Conservation (phyloP, 495 filamentous ascomycete genomes). For the Neurospora sp. region DNA sequence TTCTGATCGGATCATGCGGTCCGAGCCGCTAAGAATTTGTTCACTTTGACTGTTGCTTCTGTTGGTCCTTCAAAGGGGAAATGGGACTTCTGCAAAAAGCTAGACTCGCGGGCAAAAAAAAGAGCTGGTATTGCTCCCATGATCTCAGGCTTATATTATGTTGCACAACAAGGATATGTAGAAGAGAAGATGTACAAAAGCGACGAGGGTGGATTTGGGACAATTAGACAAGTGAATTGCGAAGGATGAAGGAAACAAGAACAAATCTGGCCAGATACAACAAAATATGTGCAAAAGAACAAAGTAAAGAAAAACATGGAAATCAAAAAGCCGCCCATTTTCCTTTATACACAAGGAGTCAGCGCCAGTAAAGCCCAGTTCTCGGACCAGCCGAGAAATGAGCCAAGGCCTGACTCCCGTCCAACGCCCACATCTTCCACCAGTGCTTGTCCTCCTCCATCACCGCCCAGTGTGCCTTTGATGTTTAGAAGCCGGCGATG, state of each 20-base stretch:
- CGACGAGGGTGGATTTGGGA: neutral
- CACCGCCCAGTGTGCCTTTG: neutral
- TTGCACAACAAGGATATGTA: neutral
- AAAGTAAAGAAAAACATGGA: neutral
- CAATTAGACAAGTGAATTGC: neutral
- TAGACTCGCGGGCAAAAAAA: neutral
- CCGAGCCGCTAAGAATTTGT: neutral
- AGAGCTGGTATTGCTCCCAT: neutral
- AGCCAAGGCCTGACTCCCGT: neutral
- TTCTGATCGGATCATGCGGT: neutral
- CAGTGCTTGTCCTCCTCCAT: neutral
- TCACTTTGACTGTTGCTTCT: neutral
- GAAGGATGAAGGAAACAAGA: neutral
- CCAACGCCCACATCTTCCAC: neutral
- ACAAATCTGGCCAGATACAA: neutral
- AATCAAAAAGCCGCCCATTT: neutral
- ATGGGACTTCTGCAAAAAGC: neutral
- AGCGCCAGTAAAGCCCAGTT: neutral
- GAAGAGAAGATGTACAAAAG: neutral
- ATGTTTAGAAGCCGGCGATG: neutral
- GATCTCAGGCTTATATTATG: neutral
- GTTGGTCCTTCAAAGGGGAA: neutral
- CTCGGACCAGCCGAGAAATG: neutral
- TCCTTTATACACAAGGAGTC: neutral
- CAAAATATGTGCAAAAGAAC: neutral